Evolutionary conservation across 805 yeast genomes (phyloP), one percentile per base, ranked within the genome.

Genomic region (Lachancea sp.): DNA sequence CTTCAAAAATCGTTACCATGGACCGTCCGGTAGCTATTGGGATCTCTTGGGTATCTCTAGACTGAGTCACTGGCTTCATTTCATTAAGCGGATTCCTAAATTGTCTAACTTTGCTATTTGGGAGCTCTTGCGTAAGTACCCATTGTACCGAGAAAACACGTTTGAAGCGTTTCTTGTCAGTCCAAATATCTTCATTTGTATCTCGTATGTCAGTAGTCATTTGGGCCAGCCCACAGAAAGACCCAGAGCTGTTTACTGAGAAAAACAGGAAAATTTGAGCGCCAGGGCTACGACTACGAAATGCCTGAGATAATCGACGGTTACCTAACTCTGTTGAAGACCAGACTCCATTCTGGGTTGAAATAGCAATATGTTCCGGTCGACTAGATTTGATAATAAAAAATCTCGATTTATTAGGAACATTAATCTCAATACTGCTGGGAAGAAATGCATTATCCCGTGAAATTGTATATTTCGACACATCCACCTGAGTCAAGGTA

Each of bases 41-140:
- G 16, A 77, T 48, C 42, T 74, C 79, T 54, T 77, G 82, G 0
- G 82, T 74, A 49, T 78, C 83, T 48, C 83, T 69, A 15, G 82
- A 76, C 47, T 71, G 69, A 1, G 80, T 72, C 1, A 78, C 76
- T 1, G 79, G 73, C 50, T 65, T 66, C 49, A 61, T 61, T 20
- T 70, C 77, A 49, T 75, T 74, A 20, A 62, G 49, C 3, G 70
- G 66, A 5, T 73, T 63, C 38, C 61, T 56, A 38, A 77, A 61
- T 43, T 68, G 71, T 42, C 69, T 71, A 39, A 78, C 67, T 38
- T 52, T 52, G 29, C 58, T 63, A 49, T 77, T 76, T 31, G 74
- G 72, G 5, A 78, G 64, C 45, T 77, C 77, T 48, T 72, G 71
- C 6, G 72, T 63, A 19, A 66, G 49, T 9, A 71, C 47, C 82